Conservation (phyloP, 2,329 filamentous ascomycete species). For the Kalmusia sp. region DNA sequence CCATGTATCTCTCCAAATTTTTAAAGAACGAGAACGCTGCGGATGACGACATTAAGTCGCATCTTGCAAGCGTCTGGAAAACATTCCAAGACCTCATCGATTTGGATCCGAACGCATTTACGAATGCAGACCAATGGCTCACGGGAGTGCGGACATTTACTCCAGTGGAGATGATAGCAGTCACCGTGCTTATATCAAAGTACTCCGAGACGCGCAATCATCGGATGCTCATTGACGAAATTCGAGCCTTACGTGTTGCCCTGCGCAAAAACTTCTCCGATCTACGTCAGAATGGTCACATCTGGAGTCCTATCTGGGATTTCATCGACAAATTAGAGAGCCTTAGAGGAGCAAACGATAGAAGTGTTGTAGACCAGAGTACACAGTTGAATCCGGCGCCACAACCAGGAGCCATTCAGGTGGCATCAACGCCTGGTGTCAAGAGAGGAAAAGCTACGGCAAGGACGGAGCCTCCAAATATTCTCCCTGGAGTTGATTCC, state of each 20-base stretch:
- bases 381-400: background rate
- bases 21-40: slow-evolving; percentile 33
- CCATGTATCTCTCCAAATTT: slow-evolving; percentile 29
- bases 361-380: slow-evolving; percentile 24
- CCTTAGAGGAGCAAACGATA: slow-evolving; percentile 32
- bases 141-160: slow-evolving; percentile 41
- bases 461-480: slow-evolving; percentile 12
- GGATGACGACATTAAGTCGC: slow-evolving; percentile 38
- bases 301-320: slow-evolving; percentile 43
- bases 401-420: background rate
- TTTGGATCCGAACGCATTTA: slow-evolving; percentile 35
- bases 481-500: slow-evolving; percentile 12
- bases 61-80: slow-evolving; percentile 42
- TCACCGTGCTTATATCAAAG: slow-evolving; percentile 41
- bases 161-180: slow-evolving; percentile 46
- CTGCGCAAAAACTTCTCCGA: slow-evolving; percentile 39
- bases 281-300: slow-evolving; percentile 29
- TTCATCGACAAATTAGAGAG: slow-evolving; percentile 37
- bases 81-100: slow-evolving; percentile 37
- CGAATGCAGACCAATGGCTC: slow-evolving; percentile 32
- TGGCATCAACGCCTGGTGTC: background rate
- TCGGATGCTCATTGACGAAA: slow-evolving; percentile 37
- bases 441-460: slow-evolving; percentile 11
- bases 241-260: slow-evolving; percentile 28
- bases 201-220: slow-evolving; percentile 36